Base-by-base conservation (phyloP, 352 stramenopile genomes). In the Pythium periplocum region DNA sequence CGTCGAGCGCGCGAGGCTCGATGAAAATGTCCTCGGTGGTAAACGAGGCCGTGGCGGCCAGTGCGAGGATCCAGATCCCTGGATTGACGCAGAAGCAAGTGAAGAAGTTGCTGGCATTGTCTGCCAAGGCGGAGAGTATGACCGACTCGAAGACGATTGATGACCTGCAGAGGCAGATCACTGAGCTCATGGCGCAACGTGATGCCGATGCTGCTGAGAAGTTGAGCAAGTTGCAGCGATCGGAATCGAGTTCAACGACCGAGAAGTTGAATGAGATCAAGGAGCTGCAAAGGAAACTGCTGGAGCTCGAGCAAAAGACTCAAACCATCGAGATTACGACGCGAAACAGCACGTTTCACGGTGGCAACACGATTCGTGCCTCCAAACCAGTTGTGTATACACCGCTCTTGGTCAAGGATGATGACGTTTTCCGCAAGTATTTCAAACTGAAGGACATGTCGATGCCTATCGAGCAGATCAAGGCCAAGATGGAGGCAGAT, bases 391-490 rank as follows among this genome's bases (percentile, higher is more conserved):
- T 85, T 0, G 45, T 91, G 0, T 90, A 92, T 52, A 78, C 66
- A 12, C 68, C 80, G 8, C 51, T 89, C 33, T 49, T 90, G 2
- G 77, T 92, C 12, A 84, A 80, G 45, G 74, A 90, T 43, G 81
- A 93, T 56, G 75, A 80, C 6, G 70, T 54, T 11, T 86, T 90
- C 39, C 64, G 66, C 8, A 90, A 86, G 38, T 95, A 93, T 57
- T 95, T 95, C 61, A 91, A 91, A 57, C 57, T 95, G 4, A 86
- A 90, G 51, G 63, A 73, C 33, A 82, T 93, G 70, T 64, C 70
- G 31, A 95, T 95, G 80, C 78, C 82, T 0, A 47, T 75, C 0
- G 84, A 93, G 2, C 78, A 93, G 53, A 89, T 95, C 59, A 87
- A 87, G 47, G 57, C 51, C 4, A 93, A 93, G 45, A 95, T 95